These are phyloP conservation scores for Phytophthora pistaciae DNA, from an alignment of 352 stramenopile species.

Conservation along the genomic window DNA sequence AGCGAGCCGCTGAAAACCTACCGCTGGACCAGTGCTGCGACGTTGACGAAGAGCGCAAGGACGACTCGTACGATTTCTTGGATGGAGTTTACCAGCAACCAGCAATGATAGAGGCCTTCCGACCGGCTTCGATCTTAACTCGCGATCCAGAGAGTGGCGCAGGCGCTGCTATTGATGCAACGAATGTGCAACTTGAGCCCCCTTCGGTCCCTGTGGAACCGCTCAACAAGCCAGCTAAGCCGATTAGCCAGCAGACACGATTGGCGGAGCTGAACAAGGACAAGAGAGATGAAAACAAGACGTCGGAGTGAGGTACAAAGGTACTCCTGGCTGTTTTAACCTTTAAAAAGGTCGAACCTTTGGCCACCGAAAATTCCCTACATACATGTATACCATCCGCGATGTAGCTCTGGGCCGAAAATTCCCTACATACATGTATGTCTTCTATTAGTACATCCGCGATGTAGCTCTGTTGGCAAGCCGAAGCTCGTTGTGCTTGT, in stretches of 20 bases:
- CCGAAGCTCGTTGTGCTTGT: no score
- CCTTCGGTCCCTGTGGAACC: conserved; percentile 17
- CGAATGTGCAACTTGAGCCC: conserved; percentile 20
- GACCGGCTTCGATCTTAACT: conserved; percentile 33
- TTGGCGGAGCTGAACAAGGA: conserved; percentile 57
- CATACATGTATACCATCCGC: no score
- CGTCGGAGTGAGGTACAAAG: conserved; percentile 12
- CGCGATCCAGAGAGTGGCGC: conserved; percentile 29
- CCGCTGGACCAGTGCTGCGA: conserved; percentile 74
- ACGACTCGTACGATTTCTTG: conserved; percentile 67
- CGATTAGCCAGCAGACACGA: conserved; percentile 40
- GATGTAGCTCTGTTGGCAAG: no score
- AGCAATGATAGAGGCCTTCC: conserved; percentile 59
- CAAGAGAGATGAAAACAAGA: conserved; percentile 36
- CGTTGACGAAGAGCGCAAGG: conserved; percentile 63
- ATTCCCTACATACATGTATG: no score
- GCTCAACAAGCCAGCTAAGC: conserved; percentile 30
- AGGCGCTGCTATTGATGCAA: conserved; percentile 29
- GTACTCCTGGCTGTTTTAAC: no score
- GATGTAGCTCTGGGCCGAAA: no score
- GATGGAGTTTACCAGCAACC: conserved; percentile 77
- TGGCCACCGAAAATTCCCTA: not conserved
- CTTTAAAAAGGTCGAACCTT: not conserved
- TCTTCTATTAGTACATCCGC: no score
- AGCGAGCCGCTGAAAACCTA: conserved; percentile 57